Conservation (phyloP, 768 basidiomycete genomes). For the Sporobolomyces pararoseus region DNA sequence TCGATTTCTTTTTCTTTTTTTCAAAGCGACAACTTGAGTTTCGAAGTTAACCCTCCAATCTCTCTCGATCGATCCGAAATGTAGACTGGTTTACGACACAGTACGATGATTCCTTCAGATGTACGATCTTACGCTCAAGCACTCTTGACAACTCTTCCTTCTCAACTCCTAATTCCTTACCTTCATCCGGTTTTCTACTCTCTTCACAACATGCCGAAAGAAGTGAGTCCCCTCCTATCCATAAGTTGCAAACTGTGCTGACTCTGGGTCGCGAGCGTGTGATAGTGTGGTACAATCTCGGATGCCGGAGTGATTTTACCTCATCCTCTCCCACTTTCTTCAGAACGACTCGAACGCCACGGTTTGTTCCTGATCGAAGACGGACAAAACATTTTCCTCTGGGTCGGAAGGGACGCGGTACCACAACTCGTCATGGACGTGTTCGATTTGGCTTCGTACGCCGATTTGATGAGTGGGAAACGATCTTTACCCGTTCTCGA, state of each 20-base stretch:
- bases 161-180: constrained; percentile 86
- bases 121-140: constrained; percentile 92
- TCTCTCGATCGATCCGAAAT: no score
- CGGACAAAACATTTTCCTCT: constrained; percentile 94
- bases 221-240: constrained; percentile 54
- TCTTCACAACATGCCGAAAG: constrained; percentile 89
- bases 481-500: constrained; percentile 83
- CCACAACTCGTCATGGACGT: constrained; percentile 90
- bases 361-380: constrained; percentile 96
- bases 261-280: no score
- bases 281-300: constrained; percentile 83
- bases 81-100: constrained; percentile 92
- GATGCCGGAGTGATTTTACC: constrained; percentile 86
- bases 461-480: constrained; percentile 90
- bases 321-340: constrained; percentile 79
- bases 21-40: no score
- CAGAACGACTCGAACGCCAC: constrained; percentile 90
- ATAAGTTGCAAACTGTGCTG: background rate
- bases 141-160: constrained; percentile 81
- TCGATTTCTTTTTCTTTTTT: constrained; percentile 11
- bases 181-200: constrained; percentile 94
- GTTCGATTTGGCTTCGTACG: constrained; percentile 82
- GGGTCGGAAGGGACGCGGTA: constrained; percentile 98
- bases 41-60: no score
- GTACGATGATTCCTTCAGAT: constrained; percentile 93